phyloP scores from a whole-genome alignment of 345 rosid genomes.

The Camelina hispida region DNA sequence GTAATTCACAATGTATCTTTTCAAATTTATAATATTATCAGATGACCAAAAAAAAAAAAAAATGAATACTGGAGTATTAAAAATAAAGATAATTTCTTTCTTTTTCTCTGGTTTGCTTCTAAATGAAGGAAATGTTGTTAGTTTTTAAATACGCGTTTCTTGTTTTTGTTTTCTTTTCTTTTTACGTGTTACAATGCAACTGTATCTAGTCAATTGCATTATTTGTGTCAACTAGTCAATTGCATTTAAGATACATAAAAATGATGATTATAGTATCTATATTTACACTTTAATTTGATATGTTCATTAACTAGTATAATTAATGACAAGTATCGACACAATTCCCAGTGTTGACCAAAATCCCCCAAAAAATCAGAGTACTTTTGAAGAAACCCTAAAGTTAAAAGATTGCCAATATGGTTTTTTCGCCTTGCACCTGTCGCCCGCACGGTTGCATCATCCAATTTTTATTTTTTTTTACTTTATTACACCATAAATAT shows the following conservation, averaged over 20 bases:
- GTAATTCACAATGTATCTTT: too few species aligned
- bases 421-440: slow-evolving; percentile 23
- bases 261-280: slow-evolving; percentile 35
- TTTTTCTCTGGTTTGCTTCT: slow-evolving; percentile 32
- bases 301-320: slow-evolving; percentile 21
- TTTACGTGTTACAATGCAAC: slow-evolving; percentile 37
- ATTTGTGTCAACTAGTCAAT: slow-evolving; percentile 36
- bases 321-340: slow-evolving; percentile 45
- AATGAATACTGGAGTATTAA: too few species aligned
- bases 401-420: slow-evolving; percentile 1
- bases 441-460: slow-evolving; percentile 45
- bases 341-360: slow-evolving; percentile 63
- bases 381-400: slow-evolving; percentile 48
- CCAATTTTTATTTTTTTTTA: not conserved
- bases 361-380: slow-evolving; percentile 41
- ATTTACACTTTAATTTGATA: slow-evolving; percentile 28
- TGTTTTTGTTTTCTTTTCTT: not conserved
- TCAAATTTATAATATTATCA: too few species aligned
- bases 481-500: not conserved
- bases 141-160: slow-evolving; percentile 28
- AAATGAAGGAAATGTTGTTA: slow-evolving; percentile 27
- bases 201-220: slow-evolving; percentile 42
- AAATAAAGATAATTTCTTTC: not conserved
- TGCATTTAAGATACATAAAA: slow-evolving; percentile 38
- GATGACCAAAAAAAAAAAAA: too few species aligned